Evolutionary conservation across 805 yeast genomes (phyloP).

Genomic region (Candida suzukii): DNA sequence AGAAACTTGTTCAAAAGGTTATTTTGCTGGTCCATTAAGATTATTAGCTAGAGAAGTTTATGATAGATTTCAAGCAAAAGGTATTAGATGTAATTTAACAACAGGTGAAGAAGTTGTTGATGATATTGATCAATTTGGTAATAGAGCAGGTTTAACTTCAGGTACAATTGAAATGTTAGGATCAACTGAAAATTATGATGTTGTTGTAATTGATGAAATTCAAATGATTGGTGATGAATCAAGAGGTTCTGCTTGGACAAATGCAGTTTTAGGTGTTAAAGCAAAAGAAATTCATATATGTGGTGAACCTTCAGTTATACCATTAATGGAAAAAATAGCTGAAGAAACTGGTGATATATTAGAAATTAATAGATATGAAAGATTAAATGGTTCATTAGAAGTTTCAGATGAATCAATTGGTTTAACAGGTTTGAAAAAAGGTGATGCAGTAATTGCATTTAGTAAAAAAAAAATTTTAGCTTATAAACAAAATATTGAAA

Average conservation of each 20-base stretch:
- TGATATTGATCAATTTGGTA: constrained; percentile 62
- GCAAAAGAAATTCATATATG: constrained; percentile 87
- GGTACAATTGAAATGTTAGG: constrained; percentile 95
- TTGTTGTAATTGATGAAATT: constrained; percentile 90
- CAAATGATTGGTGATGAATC: constrained; percentile 81
- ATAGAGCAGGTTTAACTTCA: constrained; percentile 66
- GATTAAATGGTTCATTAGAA: constrained; percentile 67
- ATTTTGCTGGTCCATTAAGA: constrained; percentile 91
- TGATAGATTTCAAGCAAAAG: constrained; percentile 65
- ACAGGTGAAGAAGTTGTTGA: constrained; percentile 95
- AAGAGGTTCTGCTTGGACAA: constrained; percentile 94
- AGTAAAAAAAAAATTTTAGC: constrained; percentile 67
- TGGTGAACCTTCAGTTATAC: constrained; percentile 86
- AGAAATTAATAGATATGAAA: constrained; percentile 59
- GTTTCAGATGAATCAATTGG: constrained; percentile 38
- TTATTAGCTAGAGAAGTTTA: constrained; percentile 86
- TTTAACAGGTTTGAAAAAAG: constrained; percentile 41
- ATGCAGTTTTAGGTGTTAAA: constrained; percentile 77
- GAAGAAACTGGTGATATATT: constrained; percentile 74
- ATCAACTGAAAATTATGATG: constrained; percentile 59
- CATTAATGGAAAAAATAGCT: constrained; percentile 52
- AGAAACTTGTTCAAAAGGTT: constrained; percentile 62
- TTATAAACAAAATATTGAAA: constrained; percentile 64
- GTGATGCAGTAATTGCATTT: constrained; percentile 89
- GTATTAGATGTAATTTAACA: constrained; percentile 68